Base-by-base conservation (phyloP, 352 stramenopile genomes). In the Phytopythium litorale region DNA sequence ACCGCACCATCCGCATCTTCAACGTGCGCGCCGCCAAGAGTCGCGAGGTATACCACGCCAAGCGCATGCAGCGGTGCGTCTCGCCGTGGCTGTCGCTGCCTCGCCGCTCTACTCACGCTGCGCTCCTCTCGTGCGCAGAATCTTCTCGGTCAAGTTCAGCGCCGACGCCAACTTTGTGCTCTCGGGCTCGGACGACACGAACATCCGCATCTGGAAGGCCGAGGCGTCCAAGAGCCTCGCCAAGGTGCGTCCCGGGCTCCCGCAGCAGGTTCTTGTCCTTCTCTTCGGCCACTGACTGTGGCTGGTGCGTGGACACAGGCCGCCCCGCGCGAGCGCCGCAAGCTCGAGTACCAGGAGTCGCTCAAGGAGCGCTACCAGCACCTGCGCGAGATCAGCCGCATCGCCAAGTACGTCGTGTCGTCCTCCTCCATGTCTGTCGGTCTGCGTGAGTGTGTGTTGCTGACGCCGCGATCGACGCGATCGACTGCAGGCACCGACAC, bases 171-270 rank as follows among this genome's bases (percentile, higher is more conserved):
- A 97, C 67, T 99, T 98, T 72, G 89, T 99, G 50, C 73, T 99
- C 12, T 99, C 92, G 16, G 98, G 98, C 56, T 98, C 89, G 81
- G 98, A 99, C 73, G 98, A 99, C 81, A 99, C 96, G 33, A 99
- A 99, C 75, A 81, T 99, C 37, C 89, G 98, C 55, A 95, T 99
- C 61, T 99, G 98, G 98, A 99, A 99, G 76, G 89, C 97, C 3
- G 75, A 97, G 43, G 92, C 96, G 4, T 97, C 89, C 62, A 96
- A 98, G 75, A 96, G 96, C 68, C 76, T 99, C 55, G 96, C 92
- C 54, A 97, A 97, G 76, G 74, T 96, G 55, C 76, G 79, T 56
- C 63, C 66, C 46, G 0, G 45, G 7, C 45, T 4, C 46, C n/a
- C 0, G 33, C 23, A 30, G 12, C n/a, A 1, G 5, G 13, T 21